phyloP scores from a whole-genome alignment of 2,329 filamentous ascomycete genomes.

The Arthrobotrys pseudoclavata region DNA sequence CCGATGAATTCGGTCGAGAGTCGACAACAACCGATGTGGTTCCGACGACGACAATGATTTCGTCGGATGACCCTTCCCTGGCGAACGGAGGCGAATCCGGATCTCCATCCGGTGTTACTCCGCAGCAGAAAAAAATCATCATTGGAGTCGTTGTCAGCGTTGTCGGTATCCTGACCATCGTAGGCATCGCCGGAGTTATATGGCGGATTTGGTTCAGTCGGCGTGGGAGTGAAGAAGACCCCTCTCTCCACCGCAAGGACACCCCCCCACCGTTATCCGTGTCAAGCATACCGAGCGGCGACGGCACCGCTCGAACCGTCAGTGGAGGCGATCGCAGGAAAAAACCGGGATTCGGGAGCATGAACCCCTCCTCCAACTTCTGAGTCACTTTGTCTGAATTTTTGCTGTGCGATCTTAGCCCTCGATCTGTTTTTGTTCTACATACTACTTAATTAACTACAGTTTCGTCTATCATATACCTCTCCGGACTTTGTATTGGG shows the following conservation, averaged over 20 bases:
- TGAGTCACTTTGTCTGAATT: slow-evolving; percentile 3
- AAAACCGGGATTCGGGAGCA: slow-evolving; percentile 20
- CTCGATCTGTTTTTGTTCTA: not conserved
- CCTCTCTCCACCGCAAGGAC: slow-evolving; percentile 19
- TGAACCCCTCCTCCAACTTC: slow-evolving; percentile 55
- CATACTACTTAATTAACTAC: slow-evolving; percentile 8
- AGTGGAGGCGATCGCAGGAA: slow-evolving; percentile 39
- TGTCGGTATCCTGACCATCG: slow-evolving; percentile 47
- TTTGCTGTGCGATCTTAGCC: slow-evolving; percentile 1
- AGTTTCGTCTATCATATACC: not conserved
- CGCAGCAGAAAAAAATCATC: slow-evolving; percentile 57
- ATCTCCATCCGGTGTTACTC: slow-evolving; percentile 48
- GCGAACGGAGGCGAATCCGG: slow-evolving; percentile 50
- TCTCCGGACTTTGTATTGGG: not conserved
- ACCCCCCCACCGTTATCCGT: slow-evolving; percentile 10
- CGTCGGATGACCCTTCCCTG: slow-evolving; percentile 50
- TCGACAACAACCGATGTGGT: slow-evolving; percentile 48
- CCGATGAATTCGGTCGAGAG: slow-evolving; percentile 46
- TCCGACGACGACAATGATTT: slow-evolving; percentile 53
- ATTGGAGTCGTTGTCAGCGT: slow-evolving; percentile 57
- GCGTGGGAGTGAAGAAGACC: slow-evolving; percentile 36
- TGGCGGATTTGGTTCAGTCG: slow-evolving; percentile 59
- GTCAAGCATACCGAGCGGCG: slow-evolving; percentile 37
- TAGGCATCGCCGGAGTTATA: slow-evolving; percentile 46
- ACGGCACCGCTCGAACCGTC: not conserved